phyloP scores from a whole-genome alignment of 1,139 yeast species.

The Hansenula lynferdii region DNA sequence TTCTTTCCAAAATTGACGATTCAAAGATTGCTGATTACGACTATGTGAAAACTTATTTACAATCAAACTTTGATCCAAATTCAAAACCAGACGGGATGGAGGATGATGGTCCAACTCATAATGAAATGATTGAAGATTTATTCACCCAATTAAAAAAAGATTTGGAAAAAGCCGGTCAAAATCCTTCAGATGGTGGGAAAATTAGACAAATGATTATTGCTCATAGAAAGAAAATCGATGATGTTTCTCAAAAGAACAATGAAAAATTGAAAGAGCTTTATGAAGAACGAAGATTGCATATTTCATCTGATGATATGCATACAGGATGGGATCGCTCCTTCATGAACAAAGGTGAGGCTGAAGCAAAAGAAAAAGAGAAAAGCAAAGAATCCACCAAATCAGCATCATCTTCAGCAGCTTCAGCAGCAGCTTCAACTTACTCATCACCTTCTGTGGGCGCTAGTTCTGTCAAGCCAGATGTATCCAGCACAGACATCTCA shows the following conservation, averaged over 20 bases:
- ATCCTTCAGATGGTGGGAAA: conserved; percentile 36
- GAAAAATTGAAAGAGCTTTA: conserved; percentile 60
- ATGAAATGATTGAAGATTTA: conserved; percentile 90
- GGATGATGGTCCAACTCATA: conserved; percentile 71
- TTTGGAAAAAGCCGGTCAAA: conserved; percentile 43
- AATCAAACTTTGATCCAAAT: conserved; percentile 47
- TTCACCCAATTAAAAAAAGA: conserved; percentile 65
- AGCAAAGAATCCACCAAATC: conserved; percentile 2
- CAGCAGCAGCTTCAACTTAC: conserved; percentile 1
- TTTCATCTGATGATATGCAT: conserved; percentile 85
- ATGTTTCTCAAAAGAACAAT: conserved; percentile 53
- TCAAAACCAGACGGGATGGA: conserved; percentile 60
- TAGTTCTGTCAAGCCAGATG: conserved; percentile 13
- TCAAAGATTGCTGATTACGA: conserved; percentile 37
- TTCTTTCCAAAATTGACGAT: conserved; percentile 40
- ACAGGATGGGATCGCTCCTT: conserved; percentile 93
- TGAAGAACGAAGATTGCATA: conserved; percentile 68
- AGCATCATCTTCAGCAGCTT: neutral
- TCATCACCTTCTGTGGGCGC: conserved; percentile 5
- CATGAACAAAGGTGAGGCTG: conserved; percentile 47
- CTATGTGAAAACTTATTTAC: conserved; percentile 38
- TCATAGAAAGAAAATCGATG: conserved; percentile 68
- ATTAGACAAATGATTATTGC: conserved; percentile 41
- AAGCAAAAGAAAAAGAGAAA: neutral
- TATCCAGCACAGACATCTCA: conserved; percentile 1